Conservation (phyloP, 2,329 filamentous ascomycete species). For the Fusarium falciforme region DNA sequence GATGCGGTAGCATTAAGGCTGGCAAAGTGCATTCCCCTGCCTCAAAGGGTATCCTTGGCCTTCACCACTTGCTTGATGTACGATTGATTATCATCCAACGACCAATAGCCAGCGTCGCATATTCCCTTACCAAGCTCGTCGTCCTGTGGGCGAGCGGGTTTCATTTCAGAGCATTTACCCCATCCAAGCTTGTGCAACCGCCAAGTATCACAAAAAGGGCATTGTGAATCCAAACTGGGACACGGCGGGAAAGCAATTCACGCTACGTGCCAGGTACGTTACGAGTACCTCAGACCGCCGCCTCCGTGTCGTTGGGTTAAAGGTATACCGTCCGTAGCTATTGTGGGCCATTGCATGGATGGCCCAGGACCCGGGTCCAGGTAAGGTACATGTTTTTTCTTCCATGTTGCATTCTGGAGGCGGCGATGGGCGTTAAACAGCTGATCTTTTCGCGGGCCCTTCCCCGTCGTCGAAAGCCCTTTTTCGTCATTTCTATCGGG, state of each 20-base stretch:
- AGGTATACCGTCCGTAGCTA: neutral
- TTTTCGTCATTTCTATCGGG: slow-evolving; percentile 9
- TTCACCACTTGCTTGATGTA: neutral
- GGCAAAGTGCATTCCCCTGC: slow-evolving; percentile 24
- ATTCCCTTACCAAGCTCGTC: slow-evolving; percentile 7
- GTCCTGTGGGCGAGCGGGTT: neutral
- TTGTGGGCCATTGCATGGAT: slow-evolving; percentile 6
- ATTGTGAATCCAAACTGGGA: slow-evolving; percentile 19
- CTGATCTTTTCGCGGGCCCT: slow-evolving; percentile 4
- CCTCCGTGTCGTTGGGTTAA: neutral
- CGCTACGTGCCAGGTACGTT: neutral
- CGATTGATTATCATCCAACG: neutral
- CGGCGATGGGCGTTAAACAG: slow-evolving; percentile 10
- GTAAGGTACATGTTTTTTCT: neutral
- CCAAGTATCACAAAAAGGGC: slow-evolving; percentile 4
- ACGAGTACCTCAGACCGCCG: neutral
- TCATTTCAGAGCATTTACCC: neutral
- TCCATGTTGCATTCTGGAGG: slow-evolving; percentile 5
- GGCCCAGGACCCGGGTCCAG: neutral
- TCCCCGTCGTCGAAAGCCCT: neutral
- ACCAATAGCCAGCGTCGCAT: slow-evolving; percentile 2
- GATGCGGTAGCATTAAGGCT: slow-evolving; percentile 16
- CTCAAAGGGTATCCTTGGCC: slow-evolving; percentile 7
- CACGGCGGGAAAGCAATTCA: neutral
- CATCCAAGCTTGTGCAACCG: slow-evolving; percentile 8